These are phyloP conservation scores for Berberis thunbergii DNA, from an alignment of 164 flowering plant species.

Conservation along the genomic window DNA sequence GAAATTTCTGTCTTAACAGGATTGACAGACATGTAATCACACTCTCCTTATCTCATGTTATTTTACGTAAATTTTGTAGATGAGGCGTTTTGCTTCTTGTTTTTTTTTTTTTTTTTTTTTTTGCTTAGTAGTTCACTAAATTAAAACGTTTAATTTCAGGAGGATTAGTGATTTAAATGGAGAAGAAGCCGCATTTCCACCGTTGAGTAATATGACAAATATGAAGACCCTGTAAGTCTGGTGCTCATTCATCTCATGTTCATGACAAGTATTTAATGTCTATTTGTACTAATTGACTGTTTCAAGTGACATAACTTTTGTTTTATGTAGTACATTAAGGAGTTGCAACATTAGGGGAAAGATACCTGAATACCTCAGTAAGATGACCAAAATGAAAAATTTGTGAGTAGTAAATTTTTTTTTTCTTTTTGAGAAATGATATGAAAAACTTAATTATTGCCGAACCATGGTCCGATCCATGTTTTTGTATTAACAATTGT, in stretches of 20 bases:
- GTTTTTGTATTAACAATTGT: too few species aligned
- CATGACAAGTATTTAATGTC: not conserved
- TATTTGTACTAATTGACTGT: not conserved
- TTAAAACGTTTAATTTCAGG: conserved; percentile 1
- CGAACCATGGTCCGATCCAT: too few species aligned
- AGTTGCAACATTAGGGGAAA: conserved; percentile 15
- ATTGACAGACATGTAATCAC: conserved; percentile 6
- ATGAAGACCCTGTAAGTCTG: conserved; percentile 9
- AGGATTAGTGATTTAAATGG: conserved; percentile 14
- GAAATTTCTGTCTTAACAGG: conserved; percentile 17
- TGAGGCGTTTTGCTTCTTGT: not conserved
- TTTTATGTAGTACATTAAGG: conserved; percentile 12
- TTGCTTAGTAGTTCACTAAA: not conserved
- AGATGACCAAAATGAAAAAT: not conserved
- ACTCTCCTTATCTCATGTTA: not conserved
- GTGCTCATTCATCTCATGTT: not conserved
- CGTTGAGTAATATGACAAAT: conserved; percentile 3
- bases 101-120: not conserved
- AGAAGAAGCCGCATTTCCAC: conserved; percentile 7
- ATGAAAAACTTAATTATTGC: too few species aligned
- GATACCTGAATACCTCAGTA: conserved; percentile 1
- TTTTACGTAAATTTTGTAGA: not conserved
- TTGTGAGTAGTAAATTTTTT: conserved; percentile 4
- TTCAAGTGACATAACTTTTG: not conserved
- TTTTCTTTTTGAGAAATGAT: too few species aligned